A percentile compares a stretch with the other conserved stretches of the same genome.
Evolutionary conservation across 805 yeast genomes (phyloP).

Genomic region (Myxozyma mucilagina): DNA sequence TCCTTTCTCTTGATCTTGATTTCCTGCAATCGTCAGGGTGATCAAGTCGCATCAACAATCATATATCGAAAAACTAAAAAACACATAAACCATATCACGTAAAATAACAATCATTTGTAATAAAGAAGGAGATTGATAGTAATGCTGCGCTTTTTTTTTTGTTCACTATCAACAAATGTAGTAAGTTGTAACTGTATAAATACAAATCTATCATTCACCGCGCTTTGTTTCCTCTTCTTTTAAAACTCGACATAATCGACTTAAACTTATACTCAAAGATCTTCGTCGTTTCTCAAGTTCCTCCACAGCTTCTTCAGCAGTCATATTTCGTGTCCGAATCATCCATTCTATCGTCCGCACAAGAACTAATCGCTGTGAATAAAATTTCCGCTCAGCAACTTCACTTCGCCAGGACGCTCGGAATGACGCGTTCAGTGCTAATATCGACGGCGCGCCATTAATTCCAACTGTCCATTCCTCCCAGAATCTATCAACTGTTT

Average conservation of each 20-base stretch:
- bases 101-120: not conserved
- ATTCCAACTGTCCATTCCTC: slow-evolving; percentile 47
- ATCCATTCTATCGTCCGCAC: slow-evolving; percentile 32
- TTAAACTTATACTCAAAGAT: slow-evolving; percentile 24
- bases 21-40: not conserved
- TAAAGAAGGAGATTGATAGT: not conserved
- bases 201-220: slow-evolving; percentile 2
- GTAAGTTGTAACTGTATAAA: not conserved
- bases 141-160: not conserved
- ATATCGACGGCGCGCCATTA: slow-evolving; percentile 46
- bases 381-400: slow-evolving; percentile 31
- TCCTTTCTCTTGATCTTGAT: not conserved
- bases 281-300: slow-evolving; percentile 29
- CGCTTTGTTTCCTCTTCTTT: slow-evolving; percentile 29
- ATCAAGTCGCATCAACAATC: too few relatives aligned
- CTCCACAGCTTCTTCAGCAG: slow-evolving; percentile 28
- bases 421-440: slow-evolving; percentile 44
- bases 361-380: slow-evolving; percentile 29
- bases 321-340: slow-evolving; percentile 18
- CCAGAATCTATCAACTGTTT: slow-evolving; percentile 36
- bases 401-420: slow-evolving; percentile 48
- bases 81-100: not conserved
- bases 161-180: not conserved
- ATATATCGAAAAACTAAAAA: too few relatives aligned
- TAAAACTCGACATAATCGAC: slow-evolving; percentile 26